Percentiles rank a stretch among this genome's conserved stretches.
phyloP scores from a whole-genome alignment of 2,329 filamentous ascomycete genomes.

The Penicillium sp. region DNA sequence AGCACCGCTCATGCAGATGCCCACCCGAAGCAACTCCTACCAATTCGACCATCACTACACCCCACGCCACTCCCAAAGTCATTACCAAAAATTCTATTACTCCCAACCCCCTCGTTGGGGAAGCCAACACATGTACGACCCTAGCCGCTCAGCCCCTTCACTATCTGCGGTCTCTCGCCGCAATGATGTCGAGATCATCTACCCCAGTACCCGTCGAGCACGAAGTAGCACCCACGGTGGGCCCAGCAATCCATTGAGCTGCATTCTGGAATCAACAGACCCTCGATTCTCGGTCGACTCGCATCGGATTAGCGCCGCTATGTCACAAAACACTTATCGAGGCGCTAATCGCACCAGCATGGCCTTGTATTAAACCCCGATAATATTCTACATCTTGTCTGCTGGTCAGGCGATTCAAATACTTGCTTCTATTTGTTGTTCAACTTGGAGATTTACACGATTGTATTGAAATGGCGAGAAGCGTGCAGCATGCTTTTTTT shows the following conservation, averaged over 20 bases:
- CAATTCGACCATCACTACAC: slow-evolving; percentile 26
- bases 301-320: not conserved
- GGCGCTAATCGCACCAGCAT: slow-evolving; percentile 33
- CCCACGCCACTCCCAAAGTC: slow-evolving; percentile 30
- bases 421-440: slow-evolving; percentile 4
- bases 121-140: slow-evolving; percentile 22
- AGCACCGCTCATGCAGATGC: slow-evolving; percentile 7
- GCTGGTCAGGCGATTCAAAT: slow-evolving; percentile 19
- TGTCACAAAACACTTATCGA: slow-evolving; percentile 26
- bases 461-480: slow-evolving; percentile 1
- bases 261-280: slow-evolving; percentile 28
- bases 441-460: slow-evolving; percentile 2
- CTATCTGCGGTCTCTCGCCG: slow-evolving; percentile 19
- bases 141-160: slow-evolving; percentile 20
- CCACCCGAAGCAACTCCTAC: slow-evolving; percentile 20
- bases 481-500: not conserved
- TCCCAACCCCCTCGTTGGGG: slow-evolving; percentile 18
- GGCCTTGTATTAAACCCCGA: slow-evolving; percentile 13
- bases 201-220: slow-evolving; percentile 34
- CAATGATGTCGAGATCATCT: slow-evolving; percentile 35
- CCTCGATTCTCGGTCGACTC: slow-evolving; percentile 28
- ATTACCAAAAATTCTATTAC: slow-evolving; percentile 24
- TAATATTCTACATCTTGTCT: slow-evolving; percentile 11
- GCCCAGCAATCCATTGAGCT: slow-evolving; percentile 25
- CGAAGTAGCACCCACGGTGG: slow-evolving; percentile 35